A percentile compares a stretch with the other conserved stretches of the same genome.
These are phyloP conservation scores for Coix lacrymajobi DNA, from an alignment of 176 grass and related monocot genomes.

Conservation along the genomic window DNA sequence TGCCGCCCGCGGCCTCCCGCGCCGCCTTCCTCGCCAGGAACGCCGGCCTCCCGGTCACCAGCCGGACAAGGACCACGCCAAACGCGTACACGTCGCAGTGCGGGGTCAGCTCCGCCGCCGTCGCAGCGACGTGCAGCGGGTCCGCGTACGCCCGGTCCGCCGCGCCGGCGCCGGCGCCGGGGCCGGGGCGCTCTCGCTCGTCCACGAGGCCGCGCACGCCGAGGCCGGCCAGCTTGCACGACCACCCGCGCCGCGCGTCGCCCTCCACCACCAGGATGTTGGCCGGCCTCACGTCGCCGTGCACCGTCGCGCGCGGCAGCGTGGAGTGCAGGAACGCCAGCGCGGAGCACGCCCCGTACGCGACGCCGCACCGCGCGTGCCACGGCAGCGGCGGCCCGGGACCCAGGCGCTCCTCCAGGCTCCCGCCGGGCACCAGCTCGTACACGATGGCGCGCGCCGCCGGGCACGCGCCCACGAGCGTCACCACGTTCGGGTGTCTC, in stretches of 20 bases:
- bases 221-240: conserved; percentile 46
- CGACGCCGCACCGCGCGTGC: conserved; percentile 46
- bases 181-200: not conserved
- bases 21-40: conserved; percentile 36
- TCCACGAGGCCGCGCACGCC: not conserved
- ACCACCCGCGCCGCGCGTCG: not conserved
- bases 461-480: conserved; percentile 46
- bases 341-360: conserved; percentile 28
- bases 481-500: conserved; percentile 41
- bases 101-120: conserved; percentile 25
- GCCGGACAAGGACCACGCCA: conserved; percentile 49
- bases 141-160: conserved; percentile 34
- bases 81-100: conserved; percentile 49
- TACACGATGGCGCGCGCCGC: conserved; percentile 49
- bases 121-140: conserved; percentile 30
- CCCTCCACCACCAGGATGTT: conserved; percentile 43
- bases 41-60: conserved; percentile 43
- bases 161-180: not conserved
- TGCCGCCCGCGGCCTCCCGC: conserved; percentile 33
- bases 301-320: conserved; percentile 14
- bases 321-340: conserved; percentile 55
- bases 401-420: conserved; percentile 45
- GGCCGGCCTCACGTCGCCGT: conserved; percentile 51
- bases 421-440: conserved; percentile 45
- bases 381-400: conserved; percentile 33